These are phyloP conservation scores for Tilletia setariae DNA, from an alignment of 1,284 basidiomycete species.

Conservation along the genomic window DNA sequence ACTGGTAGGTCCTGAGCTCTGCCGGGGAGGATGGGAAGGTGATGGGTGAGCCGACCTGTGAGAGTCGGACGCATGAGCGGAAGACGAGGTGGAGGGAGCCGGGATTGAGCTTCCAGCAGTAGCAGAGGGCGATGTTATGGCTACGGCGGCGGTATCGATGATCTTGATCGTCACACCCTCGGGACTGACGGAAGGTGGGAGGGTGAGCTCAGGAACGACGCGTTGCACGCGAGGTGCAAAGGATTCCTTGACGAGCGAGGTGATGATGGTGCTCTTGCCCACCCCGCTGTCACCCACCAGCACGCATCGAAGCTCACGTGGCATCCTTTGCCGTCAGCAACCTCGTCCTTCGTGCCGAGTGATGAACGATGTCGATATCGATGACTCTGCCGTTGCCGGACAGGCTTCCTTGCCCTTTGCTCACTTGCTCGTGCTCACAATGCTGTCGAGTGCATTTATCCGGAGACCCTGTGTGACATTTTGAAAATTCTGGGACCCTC, in stretches of 20 bases:
- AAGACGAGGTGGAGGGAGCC: slow-evolving; percentile 79
- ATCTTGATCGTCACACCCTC: slow-evolving; percentile 52
- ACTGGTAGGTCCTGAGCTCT: slow-evolving; percentile 28
- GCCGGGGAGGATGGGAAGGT: background rate
- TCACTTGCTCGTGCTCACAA: too few species aligned
- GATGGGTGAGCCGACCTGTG: background rate
- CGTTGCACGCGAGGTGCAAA: slow-evolving; percentile 77
- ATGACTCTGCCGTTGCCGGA: too few species aligned
- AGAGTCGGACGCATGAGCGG: slow-evolving; percentile 6
- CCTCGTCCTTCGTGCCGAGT: too few species aligned
- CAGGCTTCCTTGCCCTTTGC: too few species aligned
- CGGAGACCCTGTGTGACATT: too few species aligned
- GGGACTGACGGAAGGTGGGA: slow-evolving; percentile 50
- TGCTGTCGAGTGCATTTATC: too few species aligned
- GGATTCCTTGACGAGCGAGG: slow-evolving; percentile 70
- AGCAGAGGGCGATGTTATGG: slow-evolving; percentile 91
- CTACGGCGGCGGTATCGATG: slow-evolving; percentile 37
- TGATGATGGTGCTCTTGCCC: slow-evolving; percentile 49
- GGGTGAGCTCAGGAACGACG: slow-evolving; percentile 48
- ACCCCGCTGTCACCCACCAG: slow-evolving; percentile 83
- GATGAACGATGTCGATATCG: too few species aligned
- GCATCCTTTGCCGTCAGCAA: slow-evolving; percentile 59
- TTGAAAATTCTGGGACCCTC: too few species aligned
- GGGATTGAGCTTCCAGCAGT: slow-evolving; percentile 82
- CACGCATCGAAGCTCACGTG: slow-evolving; percentile 84